A percentile compares a stretch with the other conserved stretches of the same genome.
phyloP scores from a whole-genome alignment of 2,329 filamentous ascomycete species.

The Aspergillus phoenicis region DNA sequence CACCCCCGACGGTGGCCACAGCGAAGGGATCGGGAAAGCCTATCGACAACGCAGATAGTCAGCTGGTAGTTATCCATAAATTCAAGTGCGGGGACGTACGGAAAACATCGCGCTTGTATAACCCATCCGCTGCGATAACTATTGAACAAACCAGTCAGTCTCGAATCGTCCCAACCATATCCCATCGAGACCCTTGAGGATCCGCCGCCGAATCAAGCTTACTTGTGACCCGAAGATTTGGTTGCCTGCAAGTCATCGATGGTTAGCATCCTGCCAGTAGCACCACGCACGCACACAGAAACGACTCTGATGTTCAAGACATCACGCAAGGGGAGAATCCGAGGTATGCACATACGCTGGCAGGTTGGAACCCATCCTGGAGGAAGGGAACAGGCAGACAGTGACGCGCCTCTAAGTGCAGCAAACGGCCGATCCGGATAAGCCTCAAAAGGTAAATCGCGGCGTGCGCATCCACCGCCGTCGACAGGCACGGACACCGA shows the following conservation, averaged over 20 bases:
- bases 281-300: neutral
- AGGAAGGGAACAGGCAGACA: conserved; percentile 28
- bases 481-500: conserved; percentile 20
- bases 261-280: conserved; percentile 26
- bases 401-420: conserved; percentile 30
- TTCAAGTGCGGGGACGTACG: conserved; percentile 62
- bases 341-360: conserved; percentile 58
- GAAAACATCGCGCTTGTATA: conserved; percentile 99
- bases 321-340: neutral
- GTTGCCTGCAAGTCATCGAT: conserved; percentile 57
- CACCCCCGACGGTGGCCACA: conserved; percentile 93
- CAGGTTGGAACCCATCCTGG: conserved; percentile 61
- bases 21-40: conserved; percentile 98
- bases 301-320: conserved; percentile 5
- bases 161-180: conserved; percentile 6
- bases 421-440: conserved; percentile 39
- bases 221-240: conserved; percentile 95
- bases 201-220: conserved; percentile 33
- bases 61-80: conserved; percentile 11
- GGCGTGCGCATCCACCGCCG: conserved; percentile 40
- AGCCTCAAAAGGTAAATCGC: conserved; percentile 33
- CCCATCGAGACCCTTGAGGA: neutral
- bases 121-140: conserved; percentile 98
- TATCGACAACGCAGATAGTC: conserved; percentile 43
- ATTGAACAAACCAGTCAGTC: conserved; percentile 31